Conservation (phyloP, 495 filamentous ascomycete species). For the Aspergillus incahuasiensis region DNA sequence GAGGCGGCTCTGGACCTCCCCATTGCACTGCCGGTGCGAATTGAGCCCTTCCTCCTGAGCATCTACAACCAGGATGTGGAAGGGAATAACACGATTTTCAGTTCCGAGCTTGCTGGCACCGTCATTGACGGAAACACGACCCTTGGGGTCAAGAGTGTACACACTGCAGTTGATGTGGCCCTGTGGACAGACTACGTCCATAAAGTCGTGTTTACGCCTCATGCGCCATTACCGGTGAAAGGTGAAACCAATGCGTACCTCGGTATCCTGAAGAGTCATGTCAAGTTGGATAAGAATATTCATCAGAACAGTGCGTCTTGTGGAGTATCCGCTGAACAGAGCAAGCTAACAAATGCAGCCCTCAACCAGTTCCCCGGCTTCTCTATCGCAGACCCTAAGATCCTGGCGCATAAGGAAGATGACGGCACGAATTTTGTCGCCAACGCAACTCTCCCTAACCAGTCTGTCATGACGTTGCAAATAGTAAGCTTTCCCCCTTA, state of each 20-base stretch:
- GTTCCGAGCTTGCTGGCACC: conserved; percentile 22
- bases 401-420: conserved; percentile 19
- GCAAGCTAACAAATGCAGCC: conserved; percentile 17
- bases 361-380: conserved; percentile 30
- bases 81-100: conserved; percentile 25
- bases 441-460: conserved; percentile 35
- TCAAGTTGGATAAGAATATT: conserved; percentile 37
- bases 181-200: conserved; percentile 34
- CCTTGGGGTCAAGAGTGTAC: conserved; percentile 21
- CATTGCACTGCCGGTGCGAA: conserved; percentile 31
- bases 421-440: conserved; percentile 36
- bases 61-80: conserved; percentile 30
- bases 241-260: conserved; percentile 34
- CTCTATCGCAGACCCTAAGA: conserved; percentile 20
- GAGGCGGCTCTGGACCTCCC: conserved; percentile 35
- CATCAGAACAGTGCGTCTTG: conserved; percentile 28
- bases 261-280: conserved; percentile 30
- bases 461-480: conserved; percentile 34
- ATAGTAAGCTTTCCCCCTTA: conserved; percentile 19
- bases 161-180: conserved; percentile 23
- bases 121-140: conserved; percentile 34
- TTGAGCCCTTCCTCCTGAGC: conserved; percentile 31
- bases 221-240: conserved; percentile 25
- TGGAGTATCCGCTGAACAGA: not conserved
- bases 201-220: conserved; percentile 28